Conservation (phyloP, 345 rosid species). For the Durio zibethinus region DNA sequence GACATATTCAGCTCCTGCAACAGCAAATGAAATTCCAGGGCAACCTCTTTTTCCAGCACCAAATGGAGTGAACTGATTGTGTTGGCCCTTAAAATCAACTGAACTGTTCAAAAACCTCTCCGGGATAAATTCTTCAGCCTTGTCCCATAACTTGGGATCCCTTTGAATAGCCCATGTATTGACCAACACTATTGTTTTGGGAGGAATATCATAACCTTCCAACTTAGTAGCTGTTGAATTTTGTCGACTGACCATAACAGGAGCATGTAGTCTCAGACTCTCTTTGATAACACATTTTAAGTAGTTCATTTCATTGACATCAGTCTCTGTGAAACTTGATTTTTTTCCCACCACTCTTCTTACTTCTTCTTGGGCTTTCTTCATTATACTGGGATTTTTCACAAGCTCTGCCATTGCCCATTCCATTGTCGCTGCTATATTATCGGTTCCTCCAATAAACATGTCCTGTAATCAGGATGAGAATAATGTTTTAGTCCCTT, state of each 20-base stretch:
- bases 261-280: neutral
- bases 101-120: slow-evolving; percentile 37
- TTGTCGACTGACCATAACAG: neutral
- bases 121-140: slow-evolving; percentile 39
- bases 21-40: neutral
- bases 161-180: slow-evolving; percentile 59
- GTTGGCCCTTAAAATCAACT: neutral
- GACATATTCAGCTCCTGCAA: neutral
- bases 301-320: neutral
- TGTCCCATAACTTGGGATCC: slow-evolving; percentile 44
- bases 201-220: slow-evolving; percentile 36
- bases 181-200: slow-evolving; percentile 36
- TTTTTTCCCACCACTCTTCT: neutral
- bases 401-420: slow-evolving; percentile 5
- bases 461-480: neutral
- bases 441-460: neutral
- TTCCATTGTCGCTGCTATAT: neutral
- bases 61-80: neutral
- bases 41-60: neutral
- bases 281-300: neutral
- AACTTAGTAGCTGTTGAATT: neutral
- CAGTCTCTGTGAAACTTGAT: neutral
- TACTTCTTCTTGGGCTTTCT: neutral
- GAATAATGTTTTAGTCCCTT: neutral
- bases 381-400: neutral